Base-by-base conservation (phyloP, 1,139 yeast species). In the Pneumocystis murina region DNA sequence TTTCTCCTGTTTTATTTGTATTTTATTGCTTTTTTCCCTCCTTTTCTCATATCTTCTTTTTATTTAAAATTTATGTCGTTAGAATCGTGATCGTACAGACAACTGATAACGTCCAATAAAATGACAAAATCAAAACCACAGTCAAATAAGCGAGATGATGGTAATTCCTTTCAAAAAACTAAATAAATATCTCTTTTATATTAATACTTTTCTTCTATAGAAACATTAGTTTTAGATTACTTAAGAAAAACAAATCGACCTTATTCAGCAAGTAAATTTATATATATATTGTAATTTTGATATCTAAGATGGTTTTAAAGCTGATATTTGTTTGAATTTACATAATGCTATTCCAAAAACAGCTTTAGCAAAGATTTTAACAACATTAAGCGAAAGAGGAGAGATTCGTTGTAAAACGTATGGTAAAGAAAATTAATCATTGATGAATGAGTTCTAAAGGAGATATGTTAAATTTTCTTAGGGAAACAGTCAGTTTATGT, bases 191-290 rank as follows among this genome's bases (percentile, higher is more conserved):
- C 20, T 40, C 1, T 1, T 33, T 33, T 33, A 33, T 33, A 33
- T 41, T 41, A n/a, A 17, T 6, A 41, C 17, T 2, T 41, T 17
- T 41, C 12, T 41, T 41, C 10, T 48, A 12, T 48, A 48, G 55
- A 48, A 10, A 6, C 55, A 17, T 61, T 65, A 35, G 69, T 74
- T 35, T 64, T 71, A 38, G 69, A 69, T 3, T 77, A 77, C 67
- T 69, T 78, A 71, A 67, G 70, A 62, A 66, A 68, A 3, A 78
- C 74, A 68, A 78, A 78, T 69, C 72, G 78, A 61, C 80, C 79
- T 10, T 75, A 76, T 64, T 74, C 78, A 1, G 72, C 74, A 3
- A 71, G 63, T 62, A 38, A 33, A 5, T 48, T 4, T 38, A 12
- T 24, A 20, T 20, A 33, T 33, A 33, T 5, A 33, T 1, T 33